Evolutionary conservation across 106 monocot species (phyloP).

Genomic region (Acorus gramineus): DNA sequence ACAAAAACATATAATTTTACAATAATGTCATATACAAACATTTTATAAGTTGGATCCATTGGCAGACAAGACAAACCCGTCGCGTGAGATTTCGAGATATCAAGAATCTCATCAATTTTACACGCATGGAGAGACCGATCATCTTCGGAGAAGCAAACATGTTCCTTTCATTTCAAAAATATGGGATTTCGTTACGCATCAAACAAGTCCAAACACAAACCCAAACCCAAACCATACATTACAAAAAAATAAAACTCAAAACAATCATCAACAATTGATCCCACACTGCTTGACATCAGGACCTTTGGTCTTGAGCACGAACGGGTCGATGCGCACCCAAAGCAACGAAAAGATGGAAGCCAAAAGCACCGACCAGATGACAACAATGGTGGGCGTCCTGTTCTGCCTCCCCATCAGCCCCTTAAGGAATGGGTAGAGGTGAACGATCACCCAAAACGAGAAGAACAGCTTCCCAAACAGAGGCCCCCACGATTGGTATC

Average conservation of each 20-base stretch:
- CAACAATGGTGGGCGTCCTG: constrained; percentile 79
- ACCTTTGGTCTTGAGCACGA: constrained; percentile 40
- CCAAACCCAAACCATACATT: too few species aligned
- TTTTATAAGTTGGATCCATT: too few species aligned
- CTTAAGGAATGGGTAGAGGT: constrained; percentile 92
- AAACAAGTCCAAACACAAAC: too few species aligned
- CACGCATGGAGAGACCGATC: too few species aligned
- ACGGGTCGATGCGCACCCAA: constrained; percentile 92
- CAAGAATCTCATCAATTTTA: too few species aligned
- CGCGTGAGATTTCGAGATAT: too few species aligned
- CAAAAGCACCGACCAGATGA: constrained; percentile 78
- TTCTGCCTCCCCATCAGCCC: constrained; percentile 88
- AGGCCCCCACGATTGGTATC: constrained; percentile 75
- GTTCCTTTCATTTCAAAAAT: too few species aligned
- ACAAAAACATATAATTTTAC: too few species aligned
- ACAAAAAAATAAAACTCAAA: not conserved
- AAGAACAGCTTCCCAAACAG: constrained; percentile 86
- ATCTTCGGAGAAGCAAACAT: too few species aligned
- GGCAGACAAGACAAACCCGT: too few species aligned
- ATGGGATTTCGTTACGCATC: too few species aligned
- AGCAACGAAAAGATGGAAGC: constrained; percentile 86
- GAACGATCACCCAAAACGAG: constrained; percentile 87
- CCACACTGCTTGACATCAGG: constrained; percentile 66
- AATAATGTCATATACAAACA: too few species aligned
- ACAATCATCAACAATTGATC: constrained; percentile 52